These are phyloP conservation scores for Punica granatum DNA, from an alignment of 345 rosid species.

Conservation along the genomic window DNA sequence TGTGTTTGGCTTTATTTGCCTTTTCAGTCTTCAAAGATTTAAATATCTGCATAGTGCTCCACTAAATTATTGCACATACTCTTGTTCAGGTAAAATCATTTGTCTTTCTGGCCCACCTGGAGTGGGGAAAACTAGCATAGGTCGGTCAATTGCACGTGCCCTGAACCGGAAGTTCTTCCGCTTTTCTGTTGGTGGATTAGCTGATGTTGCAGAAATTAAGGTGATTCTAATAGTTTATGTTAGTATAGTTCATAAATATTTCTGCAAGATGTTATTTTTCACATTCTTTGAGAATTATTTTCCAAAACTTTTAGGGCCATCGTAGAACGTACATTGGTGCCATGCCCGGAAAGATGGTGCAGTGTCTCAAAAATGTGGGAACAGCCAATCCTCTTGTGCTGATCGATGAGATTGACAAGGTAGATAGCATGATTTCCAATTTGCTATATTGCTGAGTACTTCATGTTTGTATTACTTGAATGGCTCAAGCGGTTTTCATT, in stretches of 20 bases:
- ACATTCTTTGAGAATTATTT: neutral
- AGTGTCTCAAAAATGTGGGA: constrained; percentile 95
- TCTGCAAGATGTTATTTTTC: neutral
- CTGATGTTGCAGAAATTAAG: constrained; percentile 99
- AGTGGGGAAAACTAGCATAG: constrained; percentile 99
- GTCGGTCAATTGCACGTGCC: constrained; percentile 96
- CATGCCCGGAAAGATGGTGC: constrained; percentile 99
- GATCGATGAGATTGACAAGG: constrained; percentile 99
- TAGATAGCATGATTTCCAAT: constrained; percentile 11
- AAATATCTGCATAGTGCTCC: neutral
- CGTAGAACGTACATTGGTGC: constrained; percentile 99
- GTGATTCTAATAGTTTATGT: constrained; percentile 23
- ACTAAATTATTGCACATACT: neutral
- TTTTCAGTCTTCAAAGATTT: neutral
- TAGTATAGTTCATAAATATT: neutral
- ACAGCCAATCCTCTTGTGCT: constrained; percentile 98
- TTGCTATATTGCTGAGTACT: neutral
- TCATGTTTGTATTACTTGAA: neutral
- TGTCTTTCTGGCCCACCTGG: constrained; percentile 99
- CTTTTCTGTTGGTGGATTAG: constrained; percentile 96
- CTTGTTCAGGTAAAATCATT: constrained; percentile 79
- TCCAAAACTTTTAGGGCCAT: constrained; percentile 59
- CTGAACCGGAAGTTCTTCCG: constrained; percentile 88
- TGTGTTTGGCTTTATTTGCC: neutral
- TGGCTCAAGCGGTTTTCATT: neutral